Percentiles rank a stretch among this genome's conserved stretches.
Conservation (phyloP, 306 rosid species). For the Biancaea sappan region DNA sequence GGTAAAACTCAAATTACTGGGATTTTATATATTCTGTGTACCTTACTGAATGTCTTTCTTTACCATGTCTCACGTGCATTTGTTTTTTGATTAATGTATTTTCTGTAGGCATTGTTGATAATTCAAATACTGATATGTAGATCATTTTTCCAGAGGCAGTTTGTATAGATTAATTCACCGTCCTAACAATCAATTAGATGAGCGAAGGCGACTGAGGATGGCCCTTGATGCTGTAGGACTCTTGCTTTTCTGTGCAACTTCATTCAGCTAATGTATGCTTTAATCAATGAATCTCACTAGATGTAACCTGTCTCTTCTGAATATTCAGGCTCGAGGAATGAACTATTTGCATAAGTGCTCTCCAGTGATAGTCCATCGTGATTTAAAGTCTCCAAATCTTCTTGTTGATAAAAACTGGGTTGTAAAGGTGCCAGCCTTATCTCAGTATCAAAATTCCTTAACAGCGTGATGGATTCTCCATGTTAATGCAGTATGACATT, state of each 20-base stretch:
- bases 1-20: neutral
- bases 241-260: slow-evolving; percentile 36
- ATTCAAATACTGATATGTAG: slow-evolving; percentile 43
- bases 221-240: slow-evolving; percentile 91
- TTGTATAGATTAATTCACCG: slow-evolving; percentile 96
- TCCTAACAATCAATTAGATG: slow-evolving; percentile 96
- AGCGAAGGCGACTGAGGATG: slow-evolving; percentile 91
- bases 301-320: slow-evolving; percentile 29
- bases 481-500: slow-evolving; percentile 30
- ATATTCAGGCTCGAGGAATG: slow-evolving; percentile 96
- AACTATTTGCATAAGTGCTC: slow-evolving; percentile 90
- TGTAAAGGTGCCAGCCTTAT: slow-evolving; percentile 69
- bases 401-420: slow-evolving; percentile 98
- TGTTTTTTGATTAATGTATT: slow-evolving; percentile 8
- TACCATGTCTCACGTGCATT: neutral
- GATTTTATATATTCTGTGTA: neutral
- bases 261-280: slow-evolving; percentile 9
- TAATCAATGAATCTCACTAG: slow-evolving; percentile 26
- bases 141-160: slow-evolving; percentile 82
- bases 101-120: slow-evolving; percentile 26
- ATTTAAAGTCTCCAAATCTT: slow-evolving; percentile 97
- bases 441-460: slow-evolving; percentile 21
- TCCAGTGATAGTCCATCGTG: slow-evolving; percentile 94
- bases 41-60: neutral
- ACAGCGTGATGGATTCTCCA: slow-evolving; percentile 1